Evolutionary conservation across 495 filamentous ascomycete species (phyloP).

Genomic region (Barbatosphaeria neglecta): DNA sequence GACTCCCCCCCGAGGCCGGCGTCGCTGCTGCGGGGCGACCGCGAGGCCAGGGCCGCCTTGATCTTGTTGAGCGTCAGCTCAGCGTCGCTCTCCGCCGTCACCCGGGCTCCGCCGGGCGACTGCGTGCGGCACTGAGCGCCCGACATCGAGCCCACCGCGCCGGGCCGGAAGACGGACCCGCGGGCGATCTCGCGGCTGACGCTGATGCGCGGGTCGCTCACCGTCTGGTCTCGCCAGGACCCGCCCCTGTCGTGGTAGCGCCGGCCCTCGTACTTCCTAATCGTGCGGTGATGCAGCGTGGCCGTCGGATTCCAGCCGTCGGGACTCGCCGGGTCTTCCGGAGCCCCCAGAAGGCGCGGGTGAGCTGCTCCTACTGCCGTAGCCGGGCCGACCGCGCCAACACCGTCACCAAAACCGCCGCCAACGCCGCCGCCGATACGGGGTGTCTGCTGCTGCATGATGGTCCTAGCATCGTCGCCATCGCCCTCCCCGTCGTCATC

Average conservation of each 20-base stretch:
- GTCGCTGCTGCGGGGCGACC: constrained; percentile 3
- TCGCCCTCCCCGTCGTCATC: no score
- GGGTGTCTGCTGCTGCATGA: neutral
- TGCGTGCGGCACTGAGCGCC: constrained; percentile 1
- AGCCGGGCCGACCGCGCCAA: no score
- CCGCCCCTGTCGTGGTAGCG: constrained; percentile 38
- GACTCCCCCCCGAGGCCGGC: constrained; percentile 5
- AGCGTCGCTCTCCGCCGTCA: constrained; percentile 25
- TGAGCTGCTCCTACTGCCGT: neutral
- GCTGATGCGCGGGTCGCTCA: constrained; percentile 35
- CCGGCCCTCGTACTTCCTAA: constrained; percentile 24
- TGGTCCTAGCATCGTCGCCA: neutral
- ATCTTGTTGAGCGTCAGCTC: constrained; percentile 27
- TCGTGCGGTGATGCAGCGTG: constrained; percentile 33
- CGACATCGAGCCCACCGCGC: neutral
- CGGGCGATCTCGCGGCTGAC: constrained; percentile 28
- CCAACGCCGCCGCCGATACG: no score
- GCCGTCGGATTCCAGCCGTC: constrained; percentile 12
- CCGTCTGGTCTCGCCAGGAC: constrained; percentile 32
- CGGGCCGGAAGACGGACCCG: constrained; percentile 13
- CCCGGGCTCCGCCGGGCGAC: constrained; percentile 13
- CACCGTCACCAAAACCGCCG: no score
- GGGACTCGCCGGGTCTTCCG: neutral
- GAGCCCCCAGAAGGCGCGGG: neutral
- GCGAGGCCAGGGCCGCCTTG: constrained; percentile 9